phyloP scores from a whole-genome alignment of 305 asterid genomes.

The Withania somnifera region DNA sequence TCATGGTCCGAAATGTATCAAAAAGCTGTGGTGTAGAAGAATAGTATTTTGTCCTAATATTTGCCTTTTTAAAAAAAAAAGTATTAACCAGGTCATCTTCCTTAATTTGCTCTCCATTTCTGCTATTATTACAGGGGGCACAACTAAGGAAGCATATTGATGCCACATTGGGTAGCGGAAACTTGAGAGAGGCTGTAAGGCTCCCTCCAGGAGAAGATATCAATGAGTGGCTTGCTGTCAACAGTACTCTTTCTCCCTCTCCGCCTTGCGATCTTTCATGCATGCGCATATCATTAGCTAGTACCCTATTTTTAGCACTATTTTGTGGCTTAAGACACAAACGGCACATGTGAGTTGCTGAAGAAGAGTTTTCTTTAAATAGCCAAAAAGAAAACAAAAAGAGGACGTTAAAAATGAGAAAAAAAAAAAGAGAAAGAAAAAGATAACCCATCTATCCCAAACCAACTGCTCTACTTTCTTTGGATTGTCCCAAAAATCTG shows the following conservation, averaged over 20 bases:
- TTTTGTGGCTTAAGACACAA: constrained; percentile 5
- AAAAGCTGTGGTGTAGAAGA: background rate
- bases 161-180: constrained; percentile 93
- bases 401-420: background rate
- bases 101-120: background rate
- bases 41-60: background rate
- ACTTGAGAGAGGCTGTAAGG: constrained; percentile 88
- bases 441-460: background rate
- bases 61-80: background rate
- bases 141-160: constrained; percentile 85
- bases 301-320: background rate
- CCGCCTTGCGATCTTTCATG: background rate
- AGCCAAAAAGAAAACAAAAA: background rate
- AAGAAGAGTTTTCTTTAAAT: background rate
- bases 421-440: background rate
- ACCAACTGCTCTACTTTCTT: background rate
- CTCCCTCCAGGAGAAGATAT: constrained; percentile 95
- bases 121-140: constrained; percentile 60
- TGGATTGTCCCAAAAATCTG: background rate
- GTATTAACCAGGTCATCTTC: background rate
- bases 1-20: background rate
- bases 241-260: constrained; percentile 45
- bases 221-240: constrained; percentile 96
- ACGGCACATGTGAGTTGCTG: background rate
- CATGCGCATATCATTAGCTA: background rate